Evolutionary conservation across 257 asterid species (phyloP).

Genomic region (Ligustrum vulgare): DNA sequence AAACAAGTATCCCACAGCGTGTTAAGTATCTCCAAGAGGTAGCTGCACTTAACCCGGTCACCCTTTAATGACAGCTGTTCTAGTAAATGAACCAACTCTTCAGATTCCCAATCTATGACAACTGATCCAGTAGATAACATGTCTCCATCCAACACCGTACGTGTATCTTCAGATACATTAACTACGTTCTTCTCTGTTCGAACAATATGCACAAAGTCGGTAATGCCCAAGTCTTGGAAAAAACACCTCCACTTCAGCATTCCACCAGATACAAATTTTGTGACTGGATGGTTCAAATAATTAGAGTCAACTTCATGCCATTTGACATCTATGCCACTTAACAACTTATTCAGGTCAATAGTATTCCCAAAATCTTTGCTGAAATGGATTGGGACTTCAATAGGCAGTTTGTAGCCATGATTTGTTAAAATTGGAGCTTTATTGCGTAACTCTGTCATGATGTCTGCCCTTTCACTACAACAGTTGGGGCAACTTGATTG

Average conservation of each 20-base stretch:
- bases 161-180: slow-evolving; percentile 36
- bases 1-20: slow-evolving; percentile 76
- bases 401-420: slow-evolving; percentile 59
- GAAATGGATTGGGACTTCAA: slow-evolving; percentile 80
- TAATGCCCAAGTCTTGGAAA: slow-evolving; percentile 73
- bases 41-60: slow-evolving; percentile 60
- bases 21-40: slow-evolving; percentile 85
- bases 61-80: slow-evolving; percentile 49
- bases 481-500: slow-evolving; percentile 38
- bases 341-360: slow-evolving; percentile 57
- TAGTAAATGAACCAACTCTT: slow-evolving; percentile 58
- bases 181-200: slow-evolving; percentile 50
- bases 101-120: slow-evolving; percentile 74
- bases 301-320: slow-evolving; percentile 74
- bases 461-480: slow-evolving; percentile 51
- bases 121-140: slow-evolving; percentile 35
- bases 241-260: slow-evolving; percentile 74
- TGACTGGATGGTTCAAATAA: slow-evolving; percentile 71
- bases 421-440: slow-evolving; percentile 73
- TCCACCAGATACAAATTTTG: slow-evolving; percentile 62
- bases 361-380: slow-evolving; percentile 61
- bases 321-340: slow-evolving; percentile 51
- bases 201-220: slow-evolving; percentile 80
- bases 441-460: slow-evolving; percentile 51
- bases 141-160: slow-evolving; percentile 35